A percentile compares a stretch with the other conserved stretches of the same genome.
phyloP scores from a whole-genome alignment of 345 rosid species.

The Lenwebbia sp. region DNA sequence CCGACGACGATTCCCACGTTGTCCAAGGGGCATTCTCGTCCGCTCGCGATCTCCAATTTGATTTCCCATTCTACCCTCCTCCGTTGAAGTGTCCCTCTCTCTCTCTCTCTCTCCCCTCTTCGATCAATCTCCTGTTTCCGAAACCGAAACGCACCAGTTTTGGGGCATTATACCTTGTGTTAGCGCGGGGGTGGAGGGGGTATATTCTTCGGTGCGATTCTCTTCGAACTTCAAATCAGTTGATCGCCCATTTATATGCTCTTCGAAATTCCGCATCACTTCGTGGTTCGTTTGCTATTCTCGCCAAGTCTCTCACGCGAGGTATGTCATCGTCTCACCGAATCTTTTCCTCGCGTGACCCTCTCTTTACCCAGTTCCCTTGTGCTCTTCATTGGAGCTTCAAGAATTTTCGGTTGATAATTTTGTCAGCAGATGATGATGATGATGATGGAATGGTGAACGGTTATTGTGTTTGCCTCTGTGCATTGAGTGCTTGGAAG shows the following conservation, averaged over 20 bases:
- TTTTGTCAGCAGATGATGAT: background rate
- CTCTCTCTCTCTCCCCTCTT: background rate
- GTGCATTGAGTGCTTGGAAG: background rate
- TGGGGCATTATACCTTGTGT: background rate
- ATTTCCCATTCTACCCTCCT: background rate
- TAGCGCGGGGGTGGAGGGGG: conserved; percentile 1
- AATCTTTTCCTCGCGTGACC: background rate
- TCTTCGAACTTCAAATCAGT: background rate
- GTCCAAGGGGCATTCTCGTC: background rate
- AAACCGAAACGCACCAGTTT: background rate
- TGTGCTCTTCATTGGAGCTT: background rate
- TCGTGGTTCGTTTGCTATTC: background rate
- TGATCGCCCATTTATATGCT: background rate
- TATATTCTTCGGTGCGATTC: conserved; percentile 42
- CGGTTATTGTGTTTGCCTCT: background rate
- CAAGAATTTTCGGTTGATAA: background rate
- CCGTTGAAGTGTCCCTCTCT: background rate
- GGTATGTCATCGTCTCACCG: background rate
- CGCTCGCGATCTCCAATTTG: background rate
- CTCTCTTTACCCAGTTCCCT: background rate
- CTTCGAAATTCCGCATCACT: background rate
- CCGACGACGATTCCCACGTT: background rate
- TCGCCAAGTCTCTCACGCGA: background rate
- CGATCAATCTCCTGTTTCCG: background rate
- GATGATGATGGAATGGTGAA: background rate